Percentiles rank a stretch among this genome's conserved stretches.
phyloP scores from a whole-genome alignment of 495 filamentous ascomycete genomes.

The Mytilinidion resinicola region DNA sequence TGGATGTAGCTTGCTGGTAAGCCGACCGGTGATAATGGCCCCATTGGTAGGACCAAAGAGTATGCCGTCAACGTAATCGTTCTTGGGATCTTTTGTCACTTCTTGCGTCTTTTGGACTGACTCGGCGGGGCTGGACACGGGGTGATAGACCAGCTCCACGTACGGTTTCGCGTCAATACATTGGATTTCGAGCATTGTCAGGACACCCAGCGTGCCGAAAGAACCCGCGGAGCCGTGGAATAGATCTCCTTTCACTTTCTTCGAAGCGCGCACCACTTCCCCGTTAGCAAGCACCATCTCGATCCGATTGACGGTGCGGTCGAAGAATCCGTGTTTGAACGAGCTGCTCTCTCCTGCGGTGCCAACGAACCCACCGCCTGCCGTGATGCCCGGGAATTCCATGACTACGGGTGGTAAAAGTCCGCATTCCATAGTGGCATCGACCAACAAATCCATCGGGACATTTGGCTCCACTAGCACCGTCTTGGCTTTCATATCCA shows the following conservation, averaged over 20 bases:
- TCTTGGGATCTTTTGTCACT: conserved; percentile 27
- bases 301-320: conserved; percentile 46
- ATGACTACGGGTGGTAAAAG: conserved; percentile 54
- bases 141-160: conserved; percentile 51
- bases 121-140: conserved; percentile 33
- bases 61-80: conserved; percentile 40
- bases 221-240: conserved; percentile 50
- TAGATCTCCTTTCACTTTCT: conserved; percentile 40
- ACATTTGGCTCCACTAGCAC: conserved; percentile 59
- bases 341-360: conserved; percentile 54
- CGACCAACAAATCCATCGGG: conserved; percentile 56
- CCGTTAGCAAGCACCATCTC: conserved; percentile 57
- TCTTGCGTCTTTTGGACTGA: conserved; percentile 35
- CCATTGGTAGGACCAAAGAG: conserved; percentile 46
- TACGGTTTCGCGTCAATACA: conserved; percentile 47
- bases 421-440: conserved; percentile 44
- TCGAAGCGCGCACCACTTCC: conserved; percentile 40
- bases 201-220: conserved; percentile 52
- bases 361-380: conserved; percentile 56
- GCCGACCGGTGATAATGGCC: conserved; percentile 46
- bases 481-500: conserved; percentile 36
- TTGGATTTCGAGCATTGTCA: conserved; percentile 50
- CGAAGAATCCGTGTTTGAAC: conserved; percentile 55
- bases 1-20: conserved; percentile 32
- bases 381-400: conserved; percentile 61